These are phyloP conservation scores for Corymbia citriodora DNA, from an alignment of 441 rosid genomes.

Conservation along the genomic window DNA sequence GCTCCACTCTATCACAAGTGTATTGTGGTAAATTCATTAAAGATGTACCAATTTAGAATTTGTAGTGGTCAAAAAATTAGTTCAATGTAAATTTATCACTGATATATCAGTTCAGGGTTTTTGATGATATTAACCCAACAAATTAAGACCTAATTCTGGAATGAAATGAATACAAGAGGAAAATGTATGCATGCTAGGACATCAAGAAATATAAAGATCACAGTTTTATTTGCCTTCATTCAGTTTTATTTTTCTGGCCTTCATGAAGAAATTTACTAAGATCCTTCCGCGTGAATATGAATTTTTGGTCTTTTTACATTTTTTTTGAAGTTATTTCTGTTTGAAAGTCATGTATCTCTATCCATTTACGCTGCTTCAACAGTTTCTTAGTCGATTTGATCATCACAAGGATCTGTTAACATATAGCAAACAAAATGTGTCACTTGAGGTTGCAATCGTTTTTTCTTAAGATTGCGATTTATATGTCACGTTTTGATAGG, in stretches of 20 bases:
- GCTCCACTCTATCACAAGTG: too few species aligned
- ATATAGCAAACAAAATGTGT: background rate
- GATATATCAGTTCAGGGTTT: too few species aligned
- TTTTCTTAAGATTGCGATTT: background rate
- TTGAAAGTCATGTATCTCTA: background rate
- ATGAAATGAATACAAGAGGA: background rate
- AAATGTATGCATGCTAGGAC: background rate
- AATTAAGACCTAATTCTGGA: background rate
- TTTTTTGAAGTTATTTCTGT: background rate
- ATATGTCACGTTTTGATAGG: background rate
- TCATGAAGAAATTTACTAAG: background rate
- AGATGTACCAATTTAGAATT: too few species aligned
- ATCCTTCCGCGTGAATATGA: background rate
- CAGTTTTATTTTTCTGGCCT: background rate
- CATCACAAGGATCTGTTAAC: background rate
- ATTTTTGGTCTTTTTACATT: background rate
- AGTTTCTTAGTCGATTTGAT: background rate
- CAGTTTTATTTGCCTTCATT: background rate
- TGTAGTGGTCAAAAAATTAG: too few species aligned
- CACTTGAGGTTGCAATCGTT: background rate
- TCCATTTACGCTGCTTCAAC: background rate
- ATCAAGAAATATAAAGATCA: background rate
- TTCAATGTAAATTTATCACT: too few species aligned
- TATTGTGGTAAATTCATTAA: too few species aligned
- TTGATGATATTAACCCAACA: background rate